phyloP scores from a whole-genome alignment of 768 basidiomycete species.

The Cyclocybe aegerita region DNA sequence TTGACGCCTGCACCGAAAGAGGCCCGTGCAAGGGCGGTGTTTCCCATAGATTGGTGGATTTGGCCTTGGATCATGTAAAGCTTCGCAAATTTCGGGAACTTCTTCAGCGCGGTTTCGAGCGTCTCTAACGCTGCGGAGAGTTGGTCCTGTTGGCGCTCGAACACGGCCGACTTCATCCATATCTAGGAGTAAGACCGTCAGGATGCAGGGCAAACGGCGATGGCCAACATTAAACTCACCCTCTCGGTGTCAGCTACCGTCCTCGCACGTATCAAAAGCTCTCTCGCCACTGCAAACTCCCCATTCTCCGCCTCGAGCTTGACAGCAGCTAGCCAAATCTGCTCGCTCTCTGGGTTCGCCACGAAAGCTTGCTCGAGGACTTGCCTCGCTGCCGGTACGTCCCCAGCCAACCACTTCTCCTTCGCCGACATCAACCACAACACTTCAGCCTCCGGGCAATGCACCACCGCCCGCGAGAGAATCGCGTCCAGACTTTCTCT shows the following conservation, averaged over 20 bases:
- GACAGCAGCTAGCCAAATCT: slow-evolving; percentile 96
- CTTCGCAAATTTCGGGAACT: slow-evolving; percentile 93
- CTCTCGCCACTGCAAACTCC: slow-evolving; percentile 81
- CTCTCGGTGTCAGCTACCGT: slow-evolving; percentile 90
- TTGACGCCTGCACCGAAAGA: slow-evolving; percentile 85
- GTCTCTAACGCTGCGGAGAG: slow-evolving; percentile 73
- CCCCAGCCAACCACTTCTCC: slow-evolving; percentile 90
- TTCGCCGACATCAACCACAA: slow-evolving; percentile 99
- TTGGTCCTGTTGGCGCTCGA: slow-evolving; percentile 88
- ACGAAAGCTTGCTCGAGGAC: slow-evolving; percentile 90
- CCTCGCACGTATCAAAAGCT: slow-evolving; percentile 85
- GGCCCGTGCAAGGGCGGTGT: slow-evolving; percentile 66
- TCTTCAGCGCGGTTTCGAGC: slow-evolving; percentile 69
- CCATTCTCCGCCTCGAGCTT: slow-evolving; percentile 97
- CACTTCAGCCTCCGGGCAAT: slow-evolving; percentile 95
- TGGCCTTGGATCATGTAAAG: slow-evolving; percentile 98
- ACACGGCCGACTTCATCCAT: slow-evolving; percentile 98
- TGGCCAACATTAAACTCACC: slow-evolving; percentile 41
- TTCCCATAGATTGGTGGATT: slow-evolving; percentile 65
- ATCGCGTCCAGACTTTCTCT: slow-evolving; percentile 76
- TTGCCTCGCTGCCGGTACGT: slow-evolving; percentile 85
- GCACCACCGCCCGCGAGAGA: slow-evolving; percentile 77
- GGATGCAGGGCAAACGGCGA: slow-evolving; percentile 1
- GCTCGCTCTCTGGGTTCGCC: slow-evolving; percentile 95
- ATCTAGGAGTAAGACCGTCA: slow-evolving; percentile 52